A percentile compares a stretch with the other conserved stretches of the same genome.
Conservation (phyloP, 345 rosid species). For the Citrus medica region DNA sequence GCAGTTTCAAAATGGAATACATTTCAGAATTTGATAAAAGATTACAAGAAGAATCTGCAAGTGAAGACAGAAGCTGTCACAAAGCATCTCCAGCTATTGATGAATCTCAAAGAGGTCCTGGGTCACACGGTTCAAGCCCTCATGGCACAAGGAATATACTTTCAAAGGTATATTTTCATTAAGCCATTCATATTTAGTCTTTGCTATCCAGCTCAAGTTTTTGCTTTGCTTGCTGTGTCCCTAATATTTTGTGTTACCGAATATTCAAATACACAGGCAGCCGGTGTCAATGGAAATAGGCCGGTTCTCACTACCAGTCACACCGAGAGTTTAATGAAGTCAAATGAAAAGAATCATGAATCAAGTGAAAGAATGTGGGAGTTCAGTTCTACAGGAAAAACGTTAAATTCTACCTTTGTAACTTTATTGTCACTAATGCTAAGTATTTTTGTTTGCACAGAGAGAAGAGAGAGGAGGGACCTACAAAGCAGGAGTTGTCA, state of each 20-base stretch:
- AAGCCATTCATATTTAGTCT: background rate
- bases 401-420: background rate
- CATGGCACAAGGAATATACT: background rate
- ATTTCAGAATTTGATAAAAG: background rate
- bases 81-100: background rate
- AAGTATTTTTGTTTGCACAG: slow-evolving; percentile 11
- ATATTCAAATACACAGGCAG: background rate
- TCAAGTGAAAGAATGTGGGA: slow-evolving; percentile 13
- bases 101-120: background rate
- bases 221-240: background rate
- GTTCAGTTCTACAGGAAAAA: too few species aligned
- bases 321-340: background rate
- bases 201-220: background rate
- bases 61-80: slow-evolving; percentile 10
- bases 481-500: background rate
- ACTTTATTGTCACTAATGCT: background rate
- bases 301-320: background rate
- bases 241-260: background rate
- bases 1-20: background rate
- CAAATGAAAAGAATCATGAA: slow-evolving; percentile 17
- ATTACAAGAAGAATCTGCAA: slow-evolving; percentile 3
- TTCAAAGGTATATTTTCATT: slow-evolving; percentile 21
- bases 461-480: background rate
- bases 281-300: background rate
- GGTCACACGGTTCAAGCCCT: background rate